Base-by-base conservation (phyloP, 2,329 filamentous ascomycete genomes). In the Arthroderma sp. region DNA sequence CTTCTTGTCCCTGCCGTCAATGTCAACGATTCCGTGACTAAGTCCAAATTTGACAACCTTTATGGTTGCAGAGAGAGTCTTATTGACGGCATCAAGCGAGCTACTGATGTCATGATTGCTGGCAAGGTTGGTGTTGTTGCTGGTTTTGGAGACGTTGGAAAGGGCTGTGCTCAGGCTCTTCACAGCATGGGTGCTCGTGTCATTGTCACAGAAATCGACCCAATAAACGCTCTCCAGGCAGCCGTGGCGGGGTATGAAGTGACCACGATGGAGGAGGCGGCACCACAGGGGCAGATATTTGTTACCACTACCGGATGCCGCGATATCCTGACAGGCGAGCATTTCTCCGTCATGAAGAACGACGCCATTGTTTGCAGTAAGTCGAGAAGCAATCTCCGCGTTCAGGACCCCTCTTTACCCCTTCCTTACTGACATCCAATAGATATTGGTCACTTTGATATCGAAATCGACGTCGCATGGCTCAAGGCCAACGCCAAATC, bases 21-120 rank as follows among this genome's bases (percentile, higher is more conserved):
- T 72, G 89, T 98, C 78, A 96, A 98, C 76, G 89, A 98, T 81
- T 88, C 84, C 49, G 89, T 98, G 66, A 98, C 91, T 71, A 98
- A 96, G 83, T 94, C 87, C 73, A 98, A 98, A 80, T 98, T 98
- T 69, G 91, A 96, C 80, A 98, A 98, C 82, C 75, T 96, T 56
- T 98, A 96, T 80, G 89, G 91, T 65, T 96, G 91, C 86, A 83
- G 87, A 68, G 91, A 96, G 77, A 95, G 89, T 53, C 83, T 98
- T 60, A 82, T 98, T 63, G 91, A 98, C 69, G 91, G 91, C 69
- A 96, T 98, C 82, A 98, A 96, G 85, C 89, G 89, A 75, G 89
- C 91, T 60, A 98, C 91, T 69, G 89, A 98, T 75, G 91, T 96
- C 71, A 98, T 98, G 91, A 89, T 96, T 77, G 91, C 91, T 64